Evolutionary conservation across 345 rosid genomes (phyloP), one percentile per base, ranked within the genome.

Genomic region (Salix dunnii): DNA sequence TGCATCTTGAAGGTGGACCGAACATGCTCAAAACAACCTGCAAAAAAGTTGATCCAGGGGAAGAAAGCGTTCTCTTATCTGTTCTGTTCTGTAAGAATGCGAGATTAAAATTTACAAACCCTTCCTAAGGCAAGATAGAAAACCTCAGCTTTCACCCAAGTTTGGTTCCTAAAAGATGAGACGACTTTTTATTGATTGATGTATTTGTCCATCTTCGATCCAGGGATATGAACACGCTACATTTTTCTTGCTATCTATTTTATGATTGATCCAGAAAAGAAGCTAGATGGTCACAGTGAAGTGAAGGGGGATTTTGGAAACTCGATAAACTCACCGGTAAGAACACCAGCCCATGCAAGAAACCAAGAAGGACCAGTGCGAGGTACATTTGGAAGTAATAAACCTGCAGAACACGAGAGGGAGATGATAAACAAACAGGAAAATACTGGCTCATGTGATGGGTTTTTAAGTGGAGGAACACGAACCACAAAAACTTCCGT

Each of bases 341-440:
- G 85, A 94, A 94, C 28, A 96, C 88, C 63, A 96, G 92, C 18
- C 99, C 98, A 8, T 96, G 99, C 71, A 96, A 79, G 88, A 92
- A 96, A 82, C 98, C 99, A 17, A 96, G 95, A 33, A 93, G 92
- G 74, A 94, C 99, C 72, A 96, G 77, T 30, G 99, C 97, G 5
- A 96, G 86, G 81, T 96, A 96, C 99, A 96, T 94, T 83, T 92
- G 91, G 86, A 96, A 96, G 87, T 94, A 96, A 83, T 96, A 96
- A 61, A 96, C 94, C 99, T 96, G 86, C 65, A 23, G 60, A 73
- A 27, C 33, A 46, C n/a, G 28, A 63, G 30, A 46, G 27, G 23
- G 76, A 46, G 38, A n/a, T 23, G 42, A 35, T 36, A 70, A 76
- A 14, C 48, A 12, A 5, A 63, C 14, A 1, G 76, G 10, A 23